phyloP scores from a whole-genome alignment of 139 green algal genomes.

The Chlamydomonas sp. region DNA sequence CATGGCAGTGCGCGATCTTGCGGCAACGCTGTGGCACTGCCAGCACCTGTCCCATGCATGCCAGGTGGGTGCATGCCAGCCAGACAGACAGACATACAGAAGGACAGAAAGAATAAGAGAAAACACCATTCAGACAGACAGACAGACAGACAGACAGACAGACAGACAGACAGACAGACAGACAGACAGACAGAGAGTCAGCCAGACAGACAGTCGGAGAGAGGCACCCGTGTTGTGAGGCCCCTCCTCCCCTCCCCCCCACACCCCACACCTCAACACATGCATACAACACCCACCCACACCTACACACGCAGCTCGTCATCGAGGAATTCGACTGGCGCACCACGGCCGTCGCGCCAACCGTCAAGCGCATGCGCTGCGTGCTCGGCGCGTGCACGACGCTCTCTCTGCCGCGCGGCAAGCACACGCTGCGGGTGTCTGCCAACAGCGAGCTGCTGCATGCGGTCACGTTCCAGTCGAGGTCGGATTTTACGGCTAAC shows the following conservation, averaged over 20 bases:
- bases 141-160: too few species aligned
- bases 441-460: constrained; percentile 30
- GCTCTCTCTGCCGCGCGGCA: constrained; percentile 48
- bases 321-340: constrained; percentile 35
- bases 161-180: too few species aligned
- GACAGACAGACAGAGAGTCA: too few species aligned
- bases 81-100: too few species aligned
- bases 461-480: constrained; percentile 27
- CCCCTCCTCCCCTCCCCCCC: too few species aligned
- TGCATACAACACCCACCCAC: too few species aligned
- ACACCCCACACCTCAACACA: too few species aligned
- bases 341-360: constrained; percentile 19
- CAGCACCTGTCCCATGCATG: constrained; percentile 15
- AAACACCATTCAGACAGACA: too few species aligned
- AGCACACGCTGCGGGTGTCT: constrained; percentile 47
- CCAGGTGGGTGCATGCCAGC: constrained; percentile 7
- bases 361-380: constrained; percentile 31
- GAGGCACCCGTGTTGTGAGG: too few species aligned
- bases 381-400: constrained; percentile 21
- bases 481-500: background rate
- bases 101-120: too few species aligned
- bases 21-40: constrained; percentile 15
- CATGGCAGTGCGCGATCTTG: background rate
- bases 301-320: too few species aligned
- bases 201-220: too few species aligned